These are phyloP conservation scores for Alternaria conjuncta DNA, from an alignment of 2,329 filamentous ascomycete species.

Conservation along the genomic window DNA sequence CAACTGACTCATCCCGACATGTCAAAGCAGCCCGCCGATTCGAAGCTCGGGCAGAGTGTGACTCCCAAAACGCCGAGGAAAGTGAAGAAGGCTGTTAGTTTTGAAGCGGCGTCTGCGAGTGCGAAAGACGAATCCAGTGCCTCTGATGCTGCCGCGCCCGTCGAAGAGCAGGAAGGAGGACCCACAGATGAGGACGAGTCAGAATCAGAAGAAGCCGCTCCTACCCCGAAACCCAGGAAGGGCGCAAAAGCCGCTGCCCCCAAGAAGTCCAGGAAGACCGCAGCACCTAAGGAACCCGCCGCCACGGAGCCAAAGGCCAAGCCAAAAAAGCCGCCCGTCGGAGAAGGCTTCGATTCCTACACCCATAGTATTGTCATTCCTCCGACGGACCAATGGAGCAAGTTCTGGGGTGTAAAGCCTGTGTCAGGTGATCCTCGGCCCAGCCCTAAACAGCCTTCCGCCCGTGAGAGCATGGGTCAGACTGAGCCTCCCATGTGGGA, in stretches of 20 bases:
- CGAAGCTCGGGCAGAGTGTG: background rate
- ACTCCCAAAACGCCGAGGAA: conserved; percentile 13
- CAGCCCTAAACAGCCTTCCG: conserved; percentile 21
- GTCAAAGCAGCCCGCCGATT: conserved; percentile 10
- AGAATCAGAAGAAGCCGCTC: background rate
- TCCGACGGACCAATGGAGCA: background rate
- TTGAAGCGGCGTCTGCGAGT: background rate
- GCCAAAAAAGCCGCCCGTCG: conserved; percentile 13
- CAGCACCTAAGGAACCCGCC: background rate
- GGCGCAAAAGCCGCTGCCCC: background rate
- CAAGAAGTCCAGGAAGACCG: background rate
- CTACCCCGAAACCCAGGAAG: background rate
- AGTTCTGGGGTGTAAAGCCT: conserved; percentile 31
- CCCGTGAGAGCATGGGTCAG: conserved; percentile 26
- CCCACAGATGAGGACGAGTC: background rate
- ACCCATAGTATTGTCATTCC: background rate
- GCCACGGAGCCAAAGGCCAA: background rate
- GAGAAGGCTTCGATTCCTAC: conserved; percentile 8
- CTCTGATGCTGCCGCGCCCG: background rate
- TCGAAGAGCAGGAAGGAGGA: background rate
- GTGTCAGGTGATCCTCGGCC: conserved; percentile 19
- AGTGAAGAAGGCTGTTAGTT: background rate
- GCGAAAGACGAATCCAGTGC: background rate
- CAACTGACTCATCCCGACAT: background rate
- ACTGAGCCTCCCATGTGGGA: conserved; percentile 36